Base-by-base conservation (phyloP, 2,329 filamentous ascomycete species). In the Neurospora crassa region DNA sequence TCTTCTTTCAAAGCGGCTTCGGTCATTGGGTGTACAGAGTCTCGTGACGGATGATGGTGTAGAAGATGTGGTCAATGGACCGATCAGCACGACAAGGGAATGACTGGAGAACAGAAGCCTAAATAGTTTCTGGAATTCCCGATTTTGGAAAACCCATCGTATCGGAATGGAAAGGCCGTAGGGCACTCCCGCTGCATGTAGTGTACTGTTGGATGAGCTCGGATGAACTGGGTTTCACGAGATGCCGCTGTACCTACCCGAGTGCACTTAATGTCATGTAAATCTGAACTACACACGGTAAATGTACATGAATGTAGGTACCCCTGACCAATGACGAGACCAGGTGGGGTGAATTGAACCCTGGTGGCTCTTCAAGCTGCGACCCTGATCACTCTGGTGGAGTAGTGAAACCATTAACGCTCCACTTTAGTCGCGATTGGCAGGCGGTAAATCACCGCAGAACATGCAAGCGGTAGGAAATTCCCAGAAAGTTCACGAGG, bases 1-100 rank as follows among this genome's bases (percentile, higher is more conserved):
- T 84, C 70, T 76, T 10, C 20, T 76, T 18, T 76, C 75, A 16
- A 63, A 76, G 67, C 68, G 75, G 18, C 68, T 76, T 14, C 71
- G 75, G 34, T 76, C 75, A 4, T 67, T 76, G 67, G 75, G 70
- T 7, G 73, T 73, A n/a, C 24, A 69, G 24, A 47, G 24, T 69
- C 16, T 47, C 8, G 37, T 69, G n/a, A 10, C 45, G 41, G 34
- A 69, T 18, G 29, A 63, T 37, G 53, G 24, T 16, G 29, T 29
- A n/a, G 53, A 63, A 34, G 29, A 63, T 63, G 53, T 11, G 53
- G 29, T 63, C 29, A 37, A 63, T 3, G 53, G 53, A 63, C 53
- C 29, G 8, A 8, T 63, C 53, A 37, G 29, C 53, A 63, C 3
- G 18, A 18, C 18, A 63, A 18, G 37, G 24, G 53, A 63, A 63